A percentile compares a stretch with the other conserved stretches of the same genome.
These are phyloP conservation scores for Hypoxylon sp. DNA, from an alignment of 2,329 filamentous ascomycete genomes.

Conservation along the genomic window DNA sequence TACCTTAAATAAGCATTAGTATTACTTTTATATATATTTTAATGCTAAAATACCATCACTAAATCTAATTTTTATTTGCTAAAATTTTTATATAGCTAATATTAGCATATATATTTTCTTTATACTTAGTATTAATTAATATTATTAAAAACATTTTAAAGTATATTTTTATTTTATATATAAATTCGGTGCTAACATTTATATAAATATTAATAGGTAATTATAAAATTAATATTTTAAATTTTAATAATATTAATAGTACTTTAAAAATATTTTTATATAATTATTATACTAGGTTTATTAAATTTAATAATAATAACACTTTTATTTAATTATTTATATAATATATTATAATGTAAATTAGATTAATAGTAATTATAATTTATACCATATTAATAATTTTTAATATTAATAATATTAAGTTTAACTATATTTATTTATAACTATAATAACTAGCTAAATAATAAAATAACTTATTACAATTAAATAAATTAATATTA, in stretches of 20 bases:
- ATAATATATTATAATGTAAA: not conserved
- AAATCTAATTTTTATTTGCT: not conserved
- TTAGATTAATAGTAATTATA: not conserved
- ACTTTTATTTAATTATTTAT: not conserved
- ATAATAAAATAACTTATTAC: not conserved
- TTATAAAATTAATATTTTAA: not conserved
- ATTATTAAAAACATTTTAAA: not conserved
- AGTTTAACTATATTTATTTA: not conserved
- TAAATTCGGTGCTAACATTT: not conserved
- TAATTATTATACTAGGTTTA: too few relatives aligned
- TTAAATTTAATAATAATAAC: conserved; percentile 1
- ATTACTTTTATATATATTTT: not conserved
- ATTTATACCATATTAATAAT: not conserved
- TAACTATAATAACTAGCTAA: not conserved
- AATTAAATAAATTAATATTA: not conserved
- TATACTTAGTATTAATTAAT: not conserved
- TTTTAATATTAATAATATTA: not conserved
- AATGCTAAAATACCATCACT: not conserved
- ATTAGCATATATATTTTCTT: not conserved
- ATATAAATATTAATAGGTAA: not conserved
- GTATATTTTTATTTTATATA: not conserved
- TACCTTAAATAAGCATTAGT: too few relatives aligned
- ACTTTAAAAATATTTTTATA: not conserved
- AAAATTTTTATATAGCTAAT: not conserved
- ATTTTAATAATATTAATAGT: not conserved